A percentile compares a stretch with the other conserved stretches of the same genome.
Conservation (phyloP, 1,284 basidiomycete species). For the Marasmius sp. region DNA sequence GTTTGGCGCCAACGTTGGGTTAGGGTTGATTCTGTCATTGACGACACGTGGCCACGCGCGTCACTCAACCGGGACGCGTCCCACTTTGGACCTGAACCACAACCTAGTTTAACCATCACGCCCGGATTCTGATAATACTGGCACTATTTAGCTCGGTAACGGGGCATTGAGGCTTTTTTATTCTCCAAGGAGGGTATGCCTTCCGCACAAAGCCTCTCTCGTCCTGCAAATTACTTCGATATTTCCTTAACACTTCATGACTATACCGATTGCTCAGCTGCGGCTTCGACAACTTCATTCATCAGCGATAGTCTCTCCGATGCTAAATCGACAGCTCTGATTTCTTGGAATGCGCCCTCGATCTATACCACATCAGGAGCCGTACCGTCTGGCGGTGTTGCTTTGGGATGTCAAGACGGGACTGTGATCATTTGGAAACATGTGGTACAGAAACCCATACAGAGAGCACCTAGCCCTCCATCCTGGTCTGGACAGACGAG, state of each 20-base stretch:
- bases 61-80: too few species aligned
- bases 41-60: too few species aligned
- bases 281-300: not conserved
- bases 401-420: slow-evolving; percentile 6
- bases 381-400: not conserved
- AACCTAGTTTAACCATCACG: too few species aligned
- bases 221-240: not conserved
- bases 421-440: not conserved
- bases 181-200: too few species aligned
- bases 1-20: too few species aligned
- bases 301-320: not conserved
- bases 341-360: slow-evolving; percentile 3
- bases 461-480: not conserved
- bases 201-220: too few species aligned
- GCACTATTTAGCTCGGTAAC: too few species aligned
- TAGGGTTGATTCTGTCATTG: too few species aligned
- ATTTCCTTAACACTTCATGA: slow-evolving; percentile 6
- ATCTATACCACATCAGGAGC: not conserved
- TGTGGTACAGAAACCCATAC: not conserved
- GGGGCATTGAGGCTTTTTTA: too few species aligned
- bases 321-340: not conserved
- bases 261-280: not conserved
- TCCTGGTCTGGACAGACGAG: not conserved
- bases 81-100: too few species aligned
- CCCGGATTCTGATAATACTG: too few species aligned